Conservation (phyloP, 176 grass and related monocot species). For the Juncus effusus region DNA sequence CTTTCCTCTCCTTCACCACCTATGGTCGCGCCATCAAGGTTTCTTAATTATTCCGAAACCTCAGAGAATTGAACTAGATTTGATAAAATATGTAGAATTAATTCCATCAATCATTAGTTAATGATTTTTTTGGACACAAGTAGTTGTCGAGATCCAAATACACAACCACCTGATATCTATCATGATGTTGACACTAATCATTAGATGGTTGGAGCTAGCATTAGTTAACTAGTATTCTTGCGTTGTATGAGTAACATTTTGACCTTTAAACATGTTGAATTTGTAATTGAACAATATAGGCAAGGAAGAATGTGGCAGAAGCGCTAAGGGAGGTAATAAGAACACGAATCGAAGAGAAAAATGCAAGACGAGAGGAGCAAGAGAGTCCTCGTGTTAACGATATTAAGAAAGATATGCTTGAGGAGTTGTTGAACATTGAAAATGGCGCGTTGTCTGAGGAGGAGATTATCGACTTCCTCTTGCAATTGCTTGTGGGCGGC, state of each 20-base stretch:
- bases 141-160: too few species aligned
- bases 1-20: conserved; percentile 71
- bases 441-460: conserved; percentile 70
- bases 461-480: conserved; percentile 92
- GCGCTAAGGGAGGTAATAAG: conserved; percentile 77
- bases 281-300: conserved; percentile 26
- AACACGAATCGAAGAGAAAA: conserved; percentile 57
- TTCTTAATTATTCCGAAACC: neutral
- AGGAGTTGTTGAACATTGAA: conserved; percentile 67
- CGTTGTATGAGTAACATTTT: too few species aligned
- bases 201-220: too few species aligned
- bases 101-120: too few species aligned
- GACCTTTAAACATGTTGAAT: too few species aligned
- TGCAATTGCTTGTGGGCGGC: conserved; percentile 75
- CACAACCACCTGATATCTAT: too few species aligned
- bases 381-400: neutral
- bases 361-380: neutral
- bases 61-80: too few species aligned
- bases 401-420: conserved; percentile 77
- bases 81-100: too few species aligned
- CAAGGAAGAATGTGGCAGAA: conserved; percentile 84
- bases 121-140: too few species aligned
- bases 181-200: too few species aligned
- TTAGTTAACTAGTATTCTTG: too few species aligned
- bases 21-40: conserved; percentile 96